Conservation (phyloP, 73 alveolate genomes). For the Paramecium pentaurelia region DNA sequence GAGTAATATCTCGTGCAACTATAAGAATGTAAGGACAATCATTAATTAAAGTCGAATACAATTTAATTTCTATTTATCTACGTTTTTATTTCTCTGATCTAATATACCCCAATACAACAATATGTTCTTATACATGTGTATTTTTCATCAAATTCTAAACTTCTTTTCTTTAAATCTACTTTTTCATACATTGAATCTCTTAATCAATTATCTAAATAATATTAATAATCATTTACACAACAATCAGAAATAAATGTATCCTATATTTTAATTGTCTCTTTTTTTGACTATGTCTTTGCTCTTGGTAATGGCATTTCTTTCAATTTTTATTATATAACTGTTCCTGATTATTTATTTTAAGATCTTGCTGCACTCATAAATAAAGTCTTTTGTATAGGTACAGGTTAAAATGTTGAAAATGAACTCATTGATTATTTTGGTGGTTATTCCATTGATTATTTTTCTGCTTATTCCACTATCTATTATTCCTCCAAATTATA, state of each 20-base stretch:
- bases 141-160: background rate
- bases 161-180: background rate
- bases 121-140: background rate
- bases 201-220: background rate
- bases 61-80: background rate
- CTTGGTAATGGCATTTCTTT: background rate
- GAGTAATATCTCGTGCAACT: constrained; percentile 5
- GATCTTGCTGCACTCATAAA: background rate
- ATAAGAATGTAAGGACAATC: background rate
- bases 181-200: background rate
- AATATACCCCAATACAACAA: background rate
- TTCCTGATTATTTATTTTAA: background rate
- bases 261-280: background rate
- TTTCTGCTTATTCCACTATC: background rate
- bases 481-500: background rate
- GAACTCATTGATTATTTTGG: constrained; percentile 23
- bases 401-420: background rate
- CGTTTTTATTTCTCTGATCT: background rate
- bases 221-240: background rate
- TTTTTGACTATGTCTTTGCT: background rate
- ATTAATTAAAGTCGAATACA: background rate
- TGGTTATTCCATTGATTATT: background rate
- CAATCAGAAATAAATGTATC: background rate
- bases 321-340: background rate
- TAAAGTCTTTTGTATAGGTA: background rate